Evolutionary conservation across 306 rosid genomes (phyloP).

Genomic region (Bauhinia variegata): DNA sequence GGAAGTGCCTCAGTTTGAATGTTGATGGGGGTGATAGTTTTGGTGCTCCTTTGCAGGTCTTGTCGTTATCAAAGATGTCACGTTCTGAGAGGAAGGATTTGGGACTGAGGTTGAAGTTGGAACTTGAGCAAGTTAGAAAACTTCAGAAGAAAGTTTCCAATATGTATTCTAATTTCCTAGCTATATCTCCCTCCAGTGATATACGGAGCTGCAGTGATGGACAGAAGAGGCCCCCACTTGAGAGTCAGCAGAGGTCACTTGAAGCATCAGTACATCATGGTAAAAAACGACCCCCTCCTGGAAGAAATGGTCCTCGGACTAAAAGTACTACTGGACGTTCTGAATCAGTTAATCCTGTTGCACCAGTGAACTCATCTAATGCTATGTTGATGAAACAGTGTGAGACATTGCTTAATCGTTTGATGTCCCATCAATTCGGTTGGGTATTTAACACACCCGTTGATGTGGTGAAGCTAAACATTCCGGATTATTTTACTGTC

Average conservation of each 20-base stretch:
- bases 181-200: constrained; percentile 65
- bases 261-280: constrained; percentile 49
- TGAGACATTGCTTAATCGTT: constrained; percentile 52
- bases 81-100: constrained; percentile 69
- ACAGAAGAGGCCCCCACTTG: constrained; percentile 58
- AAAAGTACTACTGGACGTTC: constrained; percentile 53
- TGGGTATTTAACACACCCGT: constrained; percentile 86
- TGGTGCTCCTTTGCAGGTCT: constrained; percentile 60
- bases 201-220: constrained; percentile 68
- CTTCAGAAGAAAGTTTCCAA: constrained; percentile 63
- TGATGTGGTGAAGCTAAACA: constrained; percentile 77
- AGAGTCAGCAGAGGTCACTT: constrained; percentile 39
- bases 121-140: constrained; percentile 73
- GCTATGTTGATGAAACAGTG: constrained; percentile 64
- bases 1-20: constrained; percentile 64
- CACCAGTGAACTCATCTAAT: constrained; percentile 45
- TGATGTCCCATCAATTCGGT: constrained; percentile 60
- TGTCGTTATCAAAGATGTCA: constrained; percentile 64
- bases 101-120: constrained; percentile 63
- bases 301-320: constrained; percentile 60
- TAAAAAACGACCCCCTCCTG: constrained; percentile 64
- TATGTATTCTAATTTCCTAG: constrained; percentile 42
- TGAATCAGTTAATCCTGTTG: constrained; percentile 51
- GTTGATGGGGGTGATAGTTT: constrained; percentile 55
- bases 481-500: constrained; percentile 83